Evolutionary conservation across 2,329 filamentous ascomycete species (phyloP), one percentile per base, ranked within the genome.

Genomic region (Fusarium pseudonygamai): DNA sequence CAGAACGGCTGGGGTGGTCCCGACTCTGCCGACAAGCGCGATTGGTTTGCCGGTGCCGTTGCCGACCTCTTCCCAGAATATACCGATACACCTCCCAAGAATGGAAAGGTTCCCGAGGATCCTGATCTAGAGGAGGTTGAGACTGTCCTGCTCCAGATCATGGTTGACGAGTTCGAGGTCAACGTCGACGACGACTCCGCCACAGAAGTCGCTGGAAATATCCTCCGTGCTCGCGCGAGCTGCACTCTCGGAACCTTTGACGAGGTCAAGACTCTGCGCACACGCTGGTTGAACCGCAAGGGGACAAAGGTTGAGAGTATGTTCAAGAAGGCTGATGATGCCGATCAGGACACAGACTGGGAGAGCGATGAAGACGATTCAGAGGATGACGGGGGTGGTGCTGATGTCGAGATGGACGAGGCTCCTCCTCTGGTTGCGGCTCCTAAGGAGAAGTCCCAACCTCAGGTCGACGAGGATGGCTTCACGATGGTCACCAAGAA

Each of bases 131-230:
- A 92, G 72, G 94, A 98, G 77, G 85, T 98, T 47, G 96, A 98
- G 85, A 88, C 92, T 45, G 91, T 97, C 58, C 86, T 98, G 53
- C 86, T 97, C 52, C 93, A 98, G 78, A 91, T 97, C 69, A 96
- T 98, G 92, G 89, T 93, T 71, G 96, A 98, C 84, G 96, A 99
- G 83, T 99, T 98, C 79, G 95, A 97, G 78, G 93, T 96, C 62
- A 92, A 93, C 64, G 90, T 98, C 34, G 96, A 98, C 78, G 96
- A 99, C 82, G 95, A 95, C 77, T 96, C 92, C 53, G 93, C 91
- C 39, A 90, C 88, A 60, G 89, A 92, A 63, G 89, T 97, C 12
- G 95, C 95, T 15, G 85, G 86, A 66, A 87, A 91, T 76, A 93
- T 98, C 66, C 83, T 97, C 81, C 86, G 87, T 59, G 84, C 96